These are phyloP conservation scores for Candolleomyces aberdarensis DNA, from an alignment of 768 basidiomycete species.

Conservation along the genomic window DNA sequence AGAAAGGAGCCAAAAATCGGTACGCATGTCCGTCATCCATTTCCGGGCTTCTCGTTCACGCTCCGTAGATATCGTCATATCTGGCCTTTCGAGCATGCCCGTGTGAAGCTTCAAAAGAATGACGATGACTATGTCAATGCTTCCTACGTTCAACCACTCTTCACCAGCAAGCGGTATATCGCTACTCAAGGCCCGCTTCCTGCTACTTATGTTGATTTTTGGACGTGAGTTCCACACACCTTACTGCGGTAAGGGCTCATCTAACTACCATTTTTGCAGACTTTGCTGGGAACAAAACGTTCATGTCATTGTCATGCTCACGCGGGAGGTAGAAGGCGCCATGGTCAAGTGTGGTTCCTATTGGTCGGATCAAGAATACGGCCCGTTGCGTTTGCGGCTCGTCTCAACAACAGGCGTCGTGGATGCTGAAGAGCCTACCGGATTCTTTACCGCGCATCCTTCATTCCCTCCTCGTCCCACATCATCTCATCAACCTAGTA, in stretches of 20 bases:
- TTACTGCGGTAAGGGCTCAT: not conserved
- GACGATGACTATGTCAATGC: constrained; percentile 93
- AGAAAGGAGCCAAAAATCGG: constrained; percentile 94
- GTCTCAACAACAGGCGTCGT: constrained; percentile 32
- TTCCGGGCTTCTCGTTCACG: not conserved
- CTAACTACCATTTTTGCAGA: constrained; percentile 31
- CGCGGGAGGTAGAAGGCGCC: constrained; percentile 84
- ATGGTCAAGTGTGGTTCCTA: constrained; percentile 90
- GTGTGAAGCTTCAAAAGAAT: constrained; percentile 63
- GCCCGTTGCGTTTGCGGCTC: constrained; percentile 61
- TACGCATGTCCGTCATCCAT: constrained; percentile 24
- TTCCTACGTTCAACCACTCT: constrained; percentile 85
- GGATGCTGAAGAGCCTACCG: constrained; percentile 21
- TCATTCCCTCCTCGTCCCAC: constrained; percentile 8
- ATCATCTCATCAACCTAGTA: constrained; percentile 13
- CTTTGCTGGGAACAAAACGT: constrained; percentile 94
- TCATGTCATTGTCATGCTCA: constrained; percentile 95
- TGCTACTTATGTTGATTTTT: constrained; percentile 89
- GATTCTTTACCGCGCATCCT: constrained; percentile 35
- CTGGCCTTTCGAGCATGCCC: constrained; percentile 96
- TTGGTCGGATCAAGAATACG: constrained; percentile 72
- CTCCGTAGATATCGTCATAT: constrained; percentile 82
- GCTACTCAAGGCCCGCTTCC: constrained; percentile 95
- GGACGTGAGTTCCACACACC: constrained; percentile 62
- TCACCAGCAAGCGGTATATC: constrained; percentile 81